phyloP scores from a whole-genome alignment of 179 eudicot species.

The Monotropa hypopitys region DNA sequence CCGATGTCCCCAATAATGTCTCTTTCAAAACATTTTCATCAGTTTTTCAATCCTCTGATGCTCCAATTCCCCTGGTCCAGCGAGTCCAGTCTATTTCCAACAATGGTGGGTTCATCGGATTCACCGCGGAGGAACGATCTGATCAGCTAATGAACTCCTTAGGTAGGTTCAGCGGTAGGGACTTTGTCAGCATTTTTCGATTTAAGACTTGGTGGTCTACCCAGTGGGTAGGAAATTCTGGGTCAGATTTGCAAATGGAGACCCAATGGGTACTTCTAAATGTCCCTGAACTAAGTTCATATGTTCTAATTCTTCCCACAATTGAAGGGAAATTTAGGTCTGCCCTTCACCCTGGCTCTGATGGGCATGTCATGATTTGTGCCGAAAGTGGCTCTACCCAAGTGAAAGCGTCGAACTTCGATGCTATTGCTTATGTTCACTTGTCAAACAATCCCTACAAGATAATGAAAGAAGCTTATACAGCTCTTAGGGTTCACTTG shows the following conservation, averaged over 20 bases:
- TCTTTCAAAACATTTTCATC: conserved; percentile 33
- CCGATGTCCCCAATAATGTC: conserved; percentile 40
- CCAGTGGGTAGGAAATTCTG: conserved; percentile 52
- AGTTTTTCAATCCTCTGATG: conserved; percentile 30
- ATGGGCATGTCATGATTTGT: conserved; percentile 32
- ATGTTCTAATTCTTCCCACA: conserved; percentile 39
- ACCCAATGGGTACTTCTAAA: conserved; percentile 55
- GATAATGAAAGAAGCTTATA: conserved; percentile 53
- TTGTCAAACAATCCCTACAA: conserved; percentile 50
- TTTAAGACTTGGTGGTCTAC: conserved; percentile 81
- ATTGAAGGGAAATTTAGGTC: conserved; percentile 50
- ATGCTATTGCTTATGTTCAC: conserved; percentile 48
- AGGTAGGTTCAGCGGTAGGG: conserved; percentile 34
- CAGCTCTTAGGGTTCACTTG: conserved; percentile 45
- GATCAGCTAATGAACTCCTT: conserved; percentile 33
- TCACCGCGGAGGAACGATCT: conserved; percentile 25
- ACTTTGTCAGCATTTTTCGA: conserved; percentile 54
- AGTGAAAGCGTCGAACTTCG: conserved; percentile 28
- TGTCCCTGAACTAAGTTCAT: conserved; percentile 41
- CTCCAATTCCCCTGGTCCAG: conserved; percentile 30
- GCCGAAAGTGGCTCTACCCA: conserved; percentile 50
- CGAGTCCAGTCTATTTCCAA: conserved; percentile 31
- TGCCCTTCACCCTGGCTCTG: conserved; percentile 39
- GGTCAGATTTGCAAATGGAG: conserved; percentile 54
- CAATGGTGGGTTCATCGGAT: conserved; percentile 51